Evolutionary conservation across 306 rosid species (phyloP).

Genomic region (Purshia tridentata): DNA sequence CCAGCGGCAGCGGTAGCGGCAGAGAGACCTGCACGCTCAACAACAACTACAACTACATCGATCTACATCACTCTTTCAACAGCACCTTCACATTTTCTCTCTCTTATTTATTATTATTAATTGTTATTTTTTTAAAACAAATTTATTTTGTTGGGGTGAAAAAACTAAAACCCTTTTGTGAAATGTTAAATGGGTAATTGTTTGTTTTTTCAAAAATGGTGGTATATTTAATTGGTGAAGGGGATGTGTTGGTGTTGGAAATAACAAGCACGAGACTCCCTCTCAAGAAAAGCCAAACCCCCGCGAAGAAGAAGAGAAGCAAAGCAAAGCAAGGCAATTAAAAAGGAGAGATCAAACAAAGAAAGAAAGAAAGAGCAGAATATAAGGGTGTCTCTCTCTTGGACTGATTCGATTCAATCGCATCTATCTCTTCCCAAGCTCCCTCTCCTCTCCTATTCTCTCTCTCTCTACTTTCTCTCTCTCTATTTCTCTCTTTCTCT

Average conservation of each 20-base stretch:
- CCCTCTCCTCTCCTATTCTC: constrained; percentile 22
- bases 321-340: constrained; percentile 3
- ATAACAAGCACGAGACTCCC: constrained; percentile 38
- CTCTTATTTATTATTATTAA: not conserved
- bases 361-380: constrained; percentile 34
- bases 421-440: constrained; percentile 54
- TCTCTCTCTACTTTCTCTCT: constrained; percentile 7
- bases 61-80: constrained; percentile 23
- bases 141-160: not conserved
- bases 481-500: constrained; percentile 11
- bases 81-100: not conserved
- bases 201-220: not conserved
- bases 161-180: not conserved
- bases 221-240: constrained; percentile 12
- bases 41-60: constrained; percentile 31
- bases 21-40: constrained; percentile 46
- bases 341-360: constrained; percentile 16
- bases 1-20: constrained; percentile 43
- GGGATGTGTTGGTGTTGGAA: constrained; percentile 28
- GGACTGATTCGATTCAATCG: constrained; percentile 80
- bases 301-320: constrained; percentile 47
- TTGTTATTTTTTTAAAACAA: not conserved
- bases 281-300: constrained; percentile 55
- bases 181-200: not conserved
- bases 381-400: constrained; percentile 63